A percentile compares a stretch with the other conserved stretches of the same genome.
Evolutionary conservation across 2,329 filamentous ascomycete species (phyloP).

Genomic region (Diaporthe vexans): DNA sequence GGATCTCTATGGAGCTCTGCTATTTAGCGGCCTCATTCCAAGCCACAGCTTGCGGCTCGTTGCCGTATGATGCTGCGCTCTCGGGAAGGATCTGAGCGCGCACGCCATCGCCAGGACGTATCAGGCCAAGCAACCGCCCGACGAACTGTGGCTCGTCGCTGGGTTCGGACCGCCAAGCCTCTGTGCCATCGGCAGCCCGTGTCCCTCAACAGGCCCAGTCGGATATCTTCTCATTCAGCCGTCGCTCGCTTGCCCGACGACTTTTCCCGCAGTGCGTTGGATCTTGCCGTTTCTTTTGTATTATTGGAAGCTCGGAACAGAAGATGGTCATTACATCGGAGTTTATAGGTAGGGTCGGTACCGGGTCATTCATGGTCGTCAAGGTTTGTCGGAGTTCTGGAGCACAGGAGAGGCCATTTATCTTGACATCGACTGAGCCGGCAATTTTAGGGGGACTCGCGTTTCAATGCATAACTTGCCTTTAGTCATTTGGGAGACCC

Average conservation of each 20-base stretch:
- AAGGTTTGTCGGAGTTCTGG: conserved; percentile 38
- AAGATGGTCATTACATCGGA: conserved; percentile 23
- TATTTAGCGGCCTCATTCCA: not conserved
- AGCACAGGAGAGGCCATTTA: conserved; percentile 17
- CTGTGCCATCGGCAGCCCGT: not conserved
- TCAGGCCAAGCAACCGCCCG: not conserved
- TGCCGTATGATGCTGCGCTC: not conserved
- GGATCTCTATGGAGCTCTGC: not conserved
- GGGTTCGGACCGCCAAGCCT: not conserved
- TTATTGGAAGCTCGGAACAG: conserved; percentile 10
- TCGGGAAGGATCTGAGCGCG: not conserved
- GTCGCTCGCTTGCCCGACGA: not conserved
- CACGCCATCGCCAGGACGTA: not conserved
- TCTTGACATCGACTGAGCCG: conserved; percentile 20
- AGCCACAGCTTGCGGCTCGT: not conserved
- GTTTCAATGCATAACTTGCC: conserved; percentile 16
- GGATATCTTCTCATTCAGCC: not conserved
- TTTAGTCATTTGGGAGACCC: conserved; percentile 12
- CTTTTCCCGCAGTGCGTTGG: conserved; percentile 20
- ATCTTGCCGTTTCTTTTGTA: conserved; percentile 1
- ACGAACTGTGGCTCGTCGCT: not conserved
- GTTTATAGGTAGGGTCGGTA: not conserved
- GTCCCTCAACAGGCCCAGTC: not conserved
- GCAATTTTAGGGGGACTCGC: conserved; percentile 12
- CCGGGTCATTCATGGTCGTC: conserved; percentile 13